A percentile compares a stretch with the other conserved stretches of the same genome.
These are phyloP conservation scores for Warburgia ugandensis DNA, from an alignment of 164 flowering plant species.

Conservation along the genomic window DNA sequence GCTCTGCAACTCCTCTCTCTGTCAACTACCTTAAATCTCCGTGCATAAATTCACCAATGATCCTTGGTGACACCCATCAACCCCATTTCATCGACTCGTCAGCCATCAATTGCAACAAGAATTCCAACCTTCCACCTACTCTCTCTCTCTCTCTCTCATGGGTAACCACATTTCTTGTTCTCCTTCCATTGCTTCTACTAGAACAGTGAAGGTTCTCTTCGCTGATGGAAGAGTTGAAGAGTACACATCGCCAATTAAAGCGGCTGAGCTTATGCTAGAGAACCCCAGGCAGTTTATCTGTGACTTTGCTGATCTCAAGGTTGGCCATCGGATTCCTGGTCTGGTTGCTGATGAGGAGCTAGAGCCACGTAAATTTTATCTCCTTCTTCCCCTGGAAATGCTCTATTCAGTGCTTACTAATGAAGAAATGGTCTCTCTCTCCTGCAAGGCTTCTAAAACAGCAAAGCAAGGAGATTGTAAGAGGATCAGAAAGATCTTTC, in stretches of 20 bases:
- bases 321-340: slow-evolving; percentile 41
- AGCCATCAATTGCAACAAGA: too few species aligned
- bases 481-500: slow-evolving; percentile 41
- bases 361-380: slow-evolving; percentile 34
- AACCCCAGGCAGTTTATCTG: slow-evolving; percentile 50
- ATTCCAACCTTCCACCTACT: too few species aligned
- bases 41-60: too few species aligned
- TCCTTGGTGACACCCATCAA: too few species aligned
- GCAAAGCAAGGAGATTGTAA: slow-evolving; percentile 17
- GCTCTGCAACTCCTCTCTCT: neutral
- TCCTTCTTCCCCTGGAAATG: slow-evolving; percentile 55
- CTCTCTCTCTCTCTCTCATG: slow-evolving; percentile 38
- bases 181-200: slow-evolving; percentile 27
- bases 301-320: slow-evolving; percentile 28
- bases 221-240: slow-evolving; percentile 28
- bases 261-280: slow-evolving; percentile 51
- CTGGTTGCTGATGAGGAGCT: slow-evolving; percentile 46
- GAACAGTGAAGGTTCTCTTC: slow-evolving; percentile 29
- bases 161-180: slow-evolving; percentile 51
- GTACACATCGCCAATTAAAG: slow-evolving; percentile 34
- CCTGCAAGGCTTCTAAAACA: slow-evolving; percentile 30
- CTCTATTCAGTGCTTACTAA: slow-evolving; percentile 48
- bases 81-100: too few species aligned
- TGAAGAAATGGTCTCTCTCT: slow-evolving; percentile 42
- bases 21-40: too few species aligned